Conservation (phyloP, 257 asterid genomes). For the Solanum clarkiae region DNA sequence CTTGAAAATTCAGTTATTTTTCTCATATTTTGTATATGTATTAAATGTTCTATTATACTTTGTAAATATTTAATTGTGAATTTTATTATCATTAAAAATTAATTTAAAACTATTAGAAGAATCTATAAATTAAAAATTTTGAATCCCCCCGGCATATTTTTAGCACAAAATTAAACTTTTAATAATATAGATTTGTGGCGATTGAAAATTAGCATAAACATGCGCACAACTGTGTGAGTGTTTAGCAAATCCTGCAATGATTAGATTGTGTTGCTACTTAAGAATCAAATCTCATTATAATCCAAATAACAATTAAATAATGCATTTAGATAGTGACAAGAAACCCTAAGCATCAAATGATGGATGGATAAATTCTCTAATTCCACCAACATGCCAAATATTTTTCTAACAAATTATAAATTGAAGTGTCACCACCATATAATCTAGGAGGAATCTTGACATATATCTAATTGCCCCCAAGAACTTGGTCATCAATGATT, state of each 20-base stretch:
- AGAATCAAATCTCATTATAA: conserved; percentile 31
- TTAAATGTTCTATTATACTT: too few relatives aligned
- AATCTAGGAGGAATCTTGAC: conserved; percentile 9
- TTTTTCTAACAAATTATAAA: neutral
- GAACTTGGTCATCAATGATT: neutral
- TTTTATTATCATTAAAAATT: too few relatives aligned
- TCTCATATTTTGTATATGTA: too few relatives aligned
- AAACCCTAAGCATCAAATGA: neutral
- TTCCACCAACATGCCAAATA: neutral
- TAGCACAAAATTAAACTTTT: neutral
- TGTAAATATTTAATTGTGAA: too few relatives aligned
- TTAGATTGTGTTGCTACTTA: conserved; percentile 15
- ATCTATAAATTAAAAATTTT: neutral
- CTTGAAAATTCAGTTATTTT: too few relatives aligned
- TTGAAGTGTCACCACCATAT: neutral
- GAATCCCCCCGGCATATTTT: neutral
- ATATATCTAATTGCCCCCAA: neutral
- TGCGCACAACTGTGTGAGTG: neutral
- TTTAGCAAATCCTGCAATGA: conserved; percentile 22
- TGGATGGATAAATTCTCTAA: neutral
- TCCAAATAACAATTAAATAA: neutral
- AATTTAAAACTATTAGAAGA: neutral
- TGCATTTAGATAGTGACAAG: neutral
- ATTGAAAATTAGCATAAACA: neutral
- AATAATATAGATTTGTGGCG: too few relatives aligned